phyloP scores from a whole-genome alignment of 306 rosid genomes.

The Sicyos edulis region DNA sequence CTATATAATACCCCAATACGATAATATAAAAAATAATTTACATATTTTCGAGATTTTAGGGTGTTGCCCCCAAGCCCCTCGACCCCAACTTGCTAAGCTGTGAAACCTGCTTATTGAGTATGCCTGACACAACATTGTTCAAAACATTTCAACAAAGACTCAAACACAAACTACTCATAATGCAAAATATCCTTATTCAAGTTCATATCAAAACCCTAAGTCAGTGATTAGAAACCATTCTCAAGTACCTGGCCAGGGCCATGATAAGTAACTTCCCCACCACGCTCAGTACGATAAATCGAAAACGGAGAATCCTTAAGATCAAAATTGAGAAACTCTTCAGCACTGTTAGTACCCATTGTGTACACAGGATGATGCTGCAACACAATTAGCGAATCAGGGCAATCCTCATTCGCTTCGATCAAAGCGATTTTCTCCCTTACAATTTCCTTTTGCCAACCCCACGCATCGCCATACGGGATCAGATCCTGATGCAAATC shows the following conservation, averaged over 20 bases:
- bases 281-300: slow-evolving; percentile 43
- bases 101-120: too few species aligned
- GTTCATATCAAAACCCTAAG: not conserved
- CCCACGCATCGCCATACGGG: slow-evolving; percentile 50
- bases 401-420: slow-evolving; percentile 25
- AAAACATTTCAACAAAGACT: too few species aligned
- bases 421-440: slow-evolving; percentile 32
- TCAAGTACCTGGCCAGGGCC: slow-evolving; percentile 47
- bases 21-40: too few species aligned
- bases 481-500: slow-evolving; percentile 51
- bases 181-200: not conserved
- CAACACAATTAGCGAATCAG: slow-evolving; percentile 35
- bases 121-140: too few species aligned
- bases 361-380: slow-evolving; percentile 48
- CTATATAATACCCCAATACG: too few species aligned
- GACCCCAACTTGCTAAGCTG: too few species aligned
- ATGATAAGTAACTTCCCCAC: slow-evolving; percentile 48
- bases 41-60: too few species aligned
- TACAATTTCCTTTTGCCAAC: slow-evolving; percentile 43
- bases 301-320: slow-evolving; percentile 31
- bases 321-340: slow-evolving; percentile 37
- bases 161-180: not conserved
- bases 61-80: too few species aligned
- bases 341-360: slow-evolving; percentile 38
- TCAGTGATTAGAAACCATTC: not conserved